Evolutionary conservation across 2,329 filamentous ascomycete species (phyloP), one percentile per base, ranked within the genome.

Genomic region (Myriosclerotinia curreyana): DNA sequence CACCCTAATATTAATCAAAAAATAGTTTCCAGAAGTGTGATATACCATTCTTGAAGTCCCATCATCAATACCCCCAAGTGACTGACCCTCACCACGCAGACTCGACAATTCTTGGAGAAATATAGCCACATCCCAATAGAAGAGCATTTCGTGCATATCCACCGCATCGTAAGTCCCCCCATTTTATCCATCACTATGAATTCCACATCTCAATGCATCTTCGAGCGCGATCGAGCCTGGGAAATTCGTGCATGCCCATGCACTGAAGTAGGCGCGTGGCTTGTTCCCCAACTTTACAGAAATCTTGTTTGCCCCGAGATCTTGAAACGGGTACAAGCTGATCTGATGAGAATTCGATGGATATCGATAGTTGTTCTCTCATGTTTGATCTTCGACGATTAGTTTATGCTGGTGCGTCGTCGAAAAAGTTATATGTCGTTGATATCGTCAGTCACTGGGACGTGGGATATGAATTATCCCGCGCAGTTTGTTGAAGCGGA

Each of bases 301-400:
- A 61, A 34, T 11, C 61, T 62, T 14, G n/a, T 60, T 6, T 71
- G 70, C 38, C 46, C 58, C 7, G 51, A 52, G 3, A 64, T 71
- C 20, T 40, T 70, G 14, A 25, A 56, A 20, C 66, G 67, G 17
- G 44, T 69, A 2, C 66, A 69, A 38, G 48, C 53, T 2, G 62
- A 56, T n/a, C n/a, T n/a, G n/a, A n/a, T 25, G 62, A 67, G 17
- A 64, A 20, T 5, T 69, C 68, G 14, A 54, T 68, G 9, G 65
- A 67, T 42, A 48, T 69, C 1, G 77, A n/a, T n/a, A n/a, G 75
- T 7, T 77, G 75, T 52, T 76, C 74, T 58, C 71, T 79, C 40
- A 75, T 74, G 0, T 75, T 77, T 64, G 76, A 78, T 49, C 69
- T 79, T 11, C 74, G 76, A 25, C 72, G 74, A 22, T 68, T 78